Evolutionary conservation across 2,329 filamentous ascomycete species (phyloP).

Genomic region (Fusarium mundagurra): DNA sequence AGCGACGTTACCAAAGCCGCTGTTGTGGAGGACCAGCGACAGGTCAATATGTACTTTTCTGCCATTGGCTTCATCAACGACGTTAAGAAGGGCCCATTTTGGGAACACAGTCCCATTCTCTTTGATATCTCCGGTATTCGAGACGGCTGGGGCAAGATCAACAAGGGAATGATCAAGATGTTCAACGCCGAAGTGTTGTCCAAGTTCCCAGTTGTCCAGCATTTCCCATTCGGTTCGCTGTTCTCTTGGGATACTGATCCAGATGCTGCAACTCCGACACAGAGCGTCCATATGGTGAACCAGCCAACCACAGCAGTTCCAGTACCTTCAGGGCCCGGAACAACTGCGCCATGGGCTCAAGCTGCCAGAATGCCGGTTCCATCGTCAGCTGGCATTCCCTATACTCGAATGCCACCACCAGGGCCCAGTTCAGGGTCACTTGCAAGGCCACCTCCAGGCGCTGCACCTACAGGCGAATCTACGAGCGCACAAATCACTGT

Average conservation of each 20-base stretch:
- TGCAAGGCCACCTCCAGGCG: constrained; percentile 35
- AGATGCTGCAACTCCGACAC: constrained; percentile 58
- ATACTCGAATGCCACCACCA: constrained; percentile 49
- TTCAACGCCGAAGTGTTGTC: constrained; percentile 95
- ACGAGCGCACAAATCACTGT: constrained; percentile 52
- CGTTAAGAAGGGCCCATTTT: constrained; percentile 95
- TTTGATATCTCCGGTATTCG: constrained; percentile 94
- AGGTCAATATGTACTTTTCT: constrained; percentile 88
- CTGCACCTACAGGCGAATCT: constrained; percentile 39
- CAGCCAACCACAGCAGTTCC: constrained; percentile 54
- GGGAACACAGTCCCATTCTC: constrained; percentile 94
- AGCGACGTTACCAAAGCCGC: constrained; percentile 71
- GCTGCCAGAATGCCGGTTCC: constrained; percentile 51
- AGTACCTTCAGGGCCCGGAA: constrained; percentile 46
- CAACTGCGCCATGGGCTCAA: constrained; percentile 57
- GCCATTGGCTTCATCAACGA: constrained; percentile 97
- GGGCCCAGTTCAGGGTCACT: constrained; percentile 43
- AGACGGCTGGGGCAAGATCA: constrained; percentile 98
- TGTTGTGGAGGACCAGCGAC: constrained; percentile 72
- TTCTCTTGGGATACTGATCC: constrained; percentile 80
- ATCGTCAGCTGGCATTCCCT: constrained; percentile 51
- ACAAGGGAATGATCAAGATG: constrained; percentile 99
- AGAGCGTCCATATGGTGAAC: constrained; percentile 66
- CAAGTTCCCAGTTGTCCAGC: constrained; percentile 98
- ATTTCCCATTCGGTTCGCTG: constrained; percentile 86